Evolutionary conservation across 805 yeast species (phyloP).

Genomic region (Metschnikowia bowlesiae): DNA sequence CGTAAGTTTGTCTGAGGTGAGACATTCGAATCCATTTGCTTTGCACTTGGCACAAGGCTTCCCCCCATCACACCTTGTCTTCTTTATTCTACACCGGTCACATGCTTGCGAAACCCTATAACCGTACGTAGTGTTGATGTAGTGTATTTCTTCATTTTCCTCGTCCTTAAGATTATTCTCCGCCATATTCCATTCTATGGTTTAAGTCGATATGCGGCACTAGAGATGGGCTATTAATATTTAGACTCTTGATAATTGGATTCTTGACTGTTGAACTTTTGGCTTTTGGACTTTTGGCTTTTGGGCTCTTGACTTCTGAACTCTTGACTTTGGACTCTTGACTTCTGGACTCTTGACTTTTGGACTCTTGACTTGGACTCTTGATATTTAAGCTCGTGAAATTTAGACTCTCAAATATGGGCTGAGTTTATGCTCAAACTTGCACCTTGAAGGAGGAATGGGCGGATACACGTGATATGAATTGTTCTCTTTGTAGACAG

Average conservation of each 20-base stretch:
- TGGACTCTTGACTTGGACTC: background rate
- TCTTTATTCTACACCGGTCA: conserved; percentile 73
- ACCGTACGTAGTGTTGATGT: conserved; percentile 36
- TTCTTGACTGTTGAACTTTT: background rate
- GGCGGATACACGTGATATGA: background rate
- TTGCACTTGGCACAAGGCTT: conserved; percentile 68
- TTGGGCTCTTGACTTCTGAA: background rate
- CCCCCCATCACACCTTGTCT: conserved; percentile 71
- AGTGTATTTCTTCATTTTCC: conserved; percentile 9
- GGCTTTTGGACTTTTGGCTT: background rate
- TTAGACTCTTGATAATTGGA: background rate
- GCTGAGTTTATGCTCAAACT: no score
- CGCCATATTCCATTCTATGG: background rate
- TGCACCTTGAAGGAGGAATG: background rate
- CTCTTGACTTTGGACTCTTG: background rate
- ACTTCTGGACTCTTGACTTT: background rate
- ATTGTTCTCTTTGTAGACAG: background rate
- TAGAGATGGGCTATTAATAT: background rate
- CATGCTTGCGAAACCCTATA: conserved; percentile 74
- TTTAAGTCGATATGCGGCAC: background rate
- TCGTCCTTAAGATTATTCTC: background rate
- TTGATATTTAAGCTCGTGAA: background rate
- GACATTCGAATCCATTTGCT: conserved; percentile 62
- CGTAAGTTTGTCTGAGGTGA: conserved; percentile 67
- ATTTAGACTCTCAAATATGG: no score